phyloP scores from a whole-genome alignment of 2,329 filamentous ascomycete species.

The Colletotrichum echinochloae region DNA sequence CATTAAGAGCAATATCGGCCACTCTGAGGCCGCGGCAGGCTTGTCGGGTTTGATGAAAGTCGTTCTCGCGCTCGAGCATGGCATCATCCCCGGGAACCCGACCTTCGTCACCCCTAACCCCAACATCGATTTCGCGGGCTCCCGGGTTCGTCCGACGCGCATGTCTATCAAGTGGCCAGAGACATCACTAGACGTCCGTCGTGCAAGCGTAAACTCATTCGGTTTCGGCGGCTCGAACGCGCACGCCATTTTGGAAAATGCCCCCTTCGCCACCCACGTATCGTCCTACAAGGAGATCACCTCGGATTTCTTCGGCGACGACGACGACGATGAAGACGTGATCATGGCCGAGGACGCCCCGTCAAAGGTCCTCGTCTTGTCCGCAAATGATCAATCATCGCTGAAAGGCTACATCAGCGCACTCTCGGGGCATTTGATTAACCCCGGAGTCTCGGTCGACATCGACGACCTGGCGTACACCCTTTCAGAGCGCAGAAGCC shows the following conservation, averaged over 20 bases:
- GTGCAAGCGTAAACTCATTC: conserved; percentile 45
- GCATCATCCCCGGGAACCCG: conserved; percentile 44
- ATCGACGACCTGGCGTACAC: conserved; percentile 48
- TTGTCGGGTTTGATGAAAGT: conserved; percentile 47
- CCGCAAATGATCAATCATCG: conserved; percentile 9
- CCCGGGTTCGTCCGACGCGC: not conserved
- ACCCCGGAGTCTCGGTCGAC: conserved; percentile 43
- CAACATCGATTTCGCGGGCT: conserved; percentile 57
- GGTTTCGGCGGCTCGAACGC: conserved; percentile 47
- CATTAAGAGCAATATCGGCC: conserved; percentile 50
- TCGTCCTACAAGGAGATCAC: not conserved
- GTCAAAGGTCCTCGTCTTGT: conserved; percentile 41
- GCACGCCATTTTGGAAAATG: conserved; percentile 44
- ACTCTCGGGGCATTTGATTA: conserved; percentile 28
- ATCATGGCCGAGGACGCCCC: conserved; percentile 17
- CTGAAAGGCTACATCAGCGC: not conserved
- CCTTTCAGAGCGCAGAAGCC: conserved; percentile 43
- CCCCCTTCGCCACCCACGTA: not conserved
- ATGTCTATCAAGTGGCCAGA: not conserved
- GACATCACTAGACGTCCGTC: not conserved
- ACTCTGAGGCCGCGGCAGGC: conserved; percentile 47
- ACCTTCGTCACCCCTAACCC: conserved; percentile 51
- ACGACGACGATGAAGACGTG: not conserved
- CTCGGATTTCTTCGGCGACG: not conserved
- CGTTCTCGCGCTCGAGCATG: conserved; percentile 45